These are phyloP conservation scores for Diaporthe citrichinensis DNA, from an alignment of 2,329 filamentous ascomycete species.

Conservation along the genomic window DNA sequence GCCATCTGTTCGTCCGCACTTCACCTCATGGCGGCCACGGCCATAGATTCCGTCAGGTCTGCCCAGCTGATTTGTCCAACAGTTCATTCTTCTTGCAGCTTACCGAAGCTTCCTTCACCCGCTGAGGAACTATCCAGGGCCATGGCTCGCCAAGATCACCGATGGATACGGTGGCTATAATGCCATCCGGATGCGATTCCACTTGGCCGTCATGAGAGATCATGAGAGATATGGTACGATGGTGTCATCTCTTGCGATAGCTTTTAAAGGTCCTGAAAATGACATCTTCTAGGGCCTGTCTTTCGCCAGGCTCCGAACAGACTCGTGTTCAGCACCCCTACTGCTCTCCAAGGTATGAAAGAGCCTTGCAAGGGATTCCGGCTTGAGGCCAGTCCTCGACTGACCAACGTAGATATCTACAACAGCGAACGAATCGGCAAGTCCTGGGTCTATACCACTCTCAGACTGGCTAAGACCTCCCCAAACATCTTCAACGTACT, in stretches of 20 bases:
- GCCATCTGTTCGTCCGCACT: not conserved
- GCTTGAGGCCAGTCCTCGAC: too few relatives aligned
- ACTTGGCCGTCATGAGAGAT: not conserved
- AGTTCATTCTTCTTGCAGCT: not conserved
- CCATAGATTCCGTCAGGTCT: not conserved
- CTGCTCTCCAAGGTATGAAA: not conserved
- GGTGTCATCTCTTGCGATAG: not conserved
- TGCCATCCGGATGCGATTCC: not conserved
- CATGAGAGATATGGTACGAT: not conserved
- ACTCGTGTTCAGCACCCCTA: not conserved
- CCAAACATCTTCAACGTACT: slow-evolving; percentile 1
- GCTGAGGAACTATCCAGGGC: not conserved
- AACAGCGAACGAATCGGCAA: slow-evolving; percentile 8
- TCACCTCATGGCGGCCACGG: too few relatives aligned
- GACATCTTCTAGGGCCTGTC: not conserved
- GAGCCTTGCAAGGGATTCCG: too few relatives aligned
- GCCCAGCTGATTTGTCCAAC: not conserved
- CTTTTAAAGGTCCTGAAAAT: not conserved
- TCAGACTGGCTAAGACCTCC: not conserved
- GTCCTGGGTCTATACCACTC: not conserved
- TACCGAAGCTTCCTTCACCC: not conserved
- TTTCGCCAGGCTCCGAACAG: slow-evolving; percentile 10
- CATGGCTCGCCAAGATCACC: slow-evolving; percentile 6
- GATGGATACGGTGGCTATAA: slow-evolving; percentile 5
- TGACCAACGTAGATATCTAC: not conserved